phyloP scores from a whole-genome alignment of 73 alveolate genomes.

The Paramecium octaurelia region DNA sequence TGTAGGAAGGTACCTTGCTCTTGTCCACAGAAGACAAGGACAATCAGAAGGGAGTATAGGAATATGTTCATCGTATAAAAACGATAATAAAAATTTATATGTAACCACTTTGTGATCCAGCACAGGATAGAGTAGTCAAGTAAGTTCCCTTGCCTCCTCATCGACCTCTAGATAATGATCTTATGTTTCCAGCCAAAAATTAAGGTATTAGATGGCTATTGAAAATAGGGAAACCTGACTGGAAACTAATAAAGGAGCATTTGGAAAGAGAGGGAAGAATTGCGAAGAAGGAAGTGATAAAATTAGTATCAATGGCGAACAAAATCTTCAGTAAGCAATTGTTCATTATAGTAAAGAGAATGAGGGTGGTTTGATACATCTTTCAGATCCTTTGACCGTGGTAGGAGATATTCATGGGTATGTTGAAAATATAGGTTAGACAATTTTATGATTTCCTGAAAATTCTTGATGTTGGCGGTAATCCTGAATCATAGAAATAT shows the following conservation, averaged over 20 bases:
- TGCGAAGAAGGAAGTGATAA: conserved; percentile 41
- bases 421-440: conserved; percentile 33
- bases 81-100: conserved; percentile 3
- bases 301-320: conserved; percentile 41
- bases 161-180: conserved; percentile 51
- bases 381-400: conserved; percentile 80
- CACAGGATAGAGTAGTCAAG: conserved; percentile 48
- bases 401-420: conserved; percentile 92
- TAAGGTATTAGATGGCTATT: neutral
- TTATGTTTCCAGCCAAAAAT: conserved; percentile 42
- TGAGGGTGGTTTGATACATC: conserved; percentile 81
- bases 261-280: conserved; percentile 59
- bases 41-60: neutral
- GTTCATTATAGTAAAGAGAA: conserved; percentile 24
- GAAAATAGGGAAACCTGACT: conserved; percentile 48
- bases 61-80: neutral
- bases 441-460: conserved; percentile 78
- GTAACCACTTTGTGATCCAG: conserved; percentile 52
- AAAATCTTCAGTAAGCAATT: conserved; percentile 46
- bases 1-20: neutral
- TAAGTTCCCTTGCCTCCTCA: conserved; percentile 61
- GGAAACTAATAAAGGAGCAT: conserved; percentile 55
- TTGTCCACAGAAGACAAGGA: neutral
- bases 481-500: conserved; percentile 69
- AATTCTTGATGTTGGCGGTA: conserved; percentile 85